These are phyloP conservation scores for Mycena albidolilacea DNA, from an alignment of 768 basidiomycete genomes.

Conservation along the genomic window DNA sequence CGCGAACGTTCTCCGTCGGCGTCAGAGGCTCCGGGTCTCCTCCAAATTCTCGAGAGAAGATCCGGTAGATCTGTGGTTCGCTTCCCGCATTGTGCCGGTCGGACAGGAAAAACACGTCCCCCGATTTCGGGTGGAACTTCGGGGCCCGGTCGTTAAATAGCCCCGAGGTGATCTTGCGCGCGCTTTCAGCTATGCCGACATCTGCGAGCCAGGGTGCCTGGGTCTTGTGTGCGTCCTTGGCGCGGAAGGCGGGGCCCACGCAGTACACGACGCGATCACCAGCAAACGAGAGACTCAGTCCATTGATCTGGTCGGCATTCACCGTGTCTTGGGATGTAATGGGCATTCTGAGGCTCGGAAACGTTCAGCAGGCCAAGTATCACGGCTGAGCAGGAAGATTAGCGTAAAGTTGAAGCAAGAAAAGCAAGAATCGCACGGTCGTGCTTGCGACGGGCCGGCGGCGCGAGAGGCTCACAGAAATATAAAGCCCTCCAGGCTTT, in stretches of 20 bases:
- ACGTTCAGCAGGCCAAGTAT: no score
- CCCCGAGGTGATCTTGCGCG: constrained; percentile 35
- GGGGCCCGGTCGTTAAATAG: constrained; percentile 31
- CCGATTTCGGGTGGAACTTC: constrained; percentile 30
- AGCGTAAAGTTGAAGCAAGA: no score
- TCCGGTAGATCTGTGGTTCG: constrained; percentile 29
- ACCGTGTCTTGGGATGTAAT: no score
- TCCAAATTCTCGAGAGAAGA: constrained; percentile 27
- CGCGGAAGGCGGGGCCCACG: constrained; percentile 15
- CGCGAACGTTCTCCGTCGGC: constrained; percentile 16
- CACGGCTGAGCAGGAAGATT: no score
- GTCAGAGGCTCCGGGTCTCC: constrained; percentile 34
- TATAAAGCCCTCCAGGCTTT: no score
- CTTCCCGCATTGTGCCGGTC: constrained; percentile 38
- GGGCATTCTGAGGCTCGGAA: no score
- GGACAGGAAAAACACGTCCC: constrained; percentile 38
- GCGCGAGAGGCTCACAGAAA: no score
- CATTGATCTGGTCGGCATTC: constrained; percentile 27
- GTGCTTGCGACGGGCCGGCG: no score
- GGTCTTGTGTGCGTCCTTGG: constrained; percentile 32
- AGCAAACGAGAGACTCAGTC: constrained; percentile 20
- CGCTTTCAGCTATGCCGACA: constrained; percentile 24
- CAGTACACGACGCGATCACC: constrained; percentile 34
- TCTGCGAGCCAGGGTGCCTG: constrained; percentile 37
- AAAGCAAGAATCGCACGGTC: no score